Conservation (phyloP, 1,284 basidiomycete genomes). For the Rhodotorula sp. region DNA sequence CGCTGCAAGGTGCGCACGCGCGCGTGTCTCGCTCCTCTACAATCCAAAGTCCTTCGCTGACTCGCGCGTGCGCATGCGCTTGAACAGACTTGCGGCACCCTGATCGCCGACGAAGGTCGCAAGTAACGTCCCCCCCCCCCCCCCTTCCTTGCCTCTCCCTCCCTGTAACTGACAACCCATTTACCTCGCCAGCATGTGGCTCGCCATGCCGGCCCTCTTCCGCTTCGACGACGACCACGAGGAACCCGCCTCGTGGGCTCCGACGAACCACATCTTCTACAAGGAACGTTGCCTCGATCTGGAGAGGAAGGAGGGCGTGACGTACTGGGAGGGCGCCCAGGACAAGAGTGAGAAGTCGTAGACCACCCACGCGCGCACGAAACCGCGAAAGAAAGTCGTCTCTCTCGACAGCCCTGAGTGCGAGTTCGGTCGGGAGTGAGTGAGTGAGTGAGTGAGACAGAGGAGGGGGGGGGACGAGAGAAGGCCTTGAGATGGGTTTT, state of each 20-base stretch:
- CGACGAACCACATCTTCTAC: conserved; percentile 25
- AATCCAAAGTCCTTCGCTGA: background rate
- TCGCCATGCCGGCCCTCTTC: conserved; percentile 20
- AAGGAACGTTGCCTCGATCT: conserved; percentile 5
- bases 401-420: no score
- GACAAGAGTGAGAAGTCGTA: conserved; percentile 21
- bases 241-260: conserved; percentile 14
- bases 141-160: no score
- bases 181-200: conserved; percentile 7
- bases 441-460: no score
- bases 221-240: background rate
- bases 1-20: conserved; percentile 21
- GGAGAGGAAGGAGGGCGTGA: conserved; percentile 14
- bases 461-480: no score
- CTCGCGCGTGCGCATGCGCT: background rate
- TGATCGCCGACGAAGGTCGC: no score
- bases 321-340: conserved; percentile 22
- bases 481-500: no score
- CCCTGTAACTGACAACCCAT: no score
- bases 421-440: no score
- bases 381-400: no score
- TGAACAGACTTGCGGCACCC: background rate
- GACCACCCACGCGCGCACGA: no score
- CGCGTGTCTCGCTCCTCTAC: no score
- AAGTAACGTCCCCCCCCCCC: no score